Evolutionary conservation across 2,329 filamentous ascomycete genomes (phyloP), one percentile per base, ranked within the genome.

Genomic region (Aaosphaeria pasadenensis): DNA sequence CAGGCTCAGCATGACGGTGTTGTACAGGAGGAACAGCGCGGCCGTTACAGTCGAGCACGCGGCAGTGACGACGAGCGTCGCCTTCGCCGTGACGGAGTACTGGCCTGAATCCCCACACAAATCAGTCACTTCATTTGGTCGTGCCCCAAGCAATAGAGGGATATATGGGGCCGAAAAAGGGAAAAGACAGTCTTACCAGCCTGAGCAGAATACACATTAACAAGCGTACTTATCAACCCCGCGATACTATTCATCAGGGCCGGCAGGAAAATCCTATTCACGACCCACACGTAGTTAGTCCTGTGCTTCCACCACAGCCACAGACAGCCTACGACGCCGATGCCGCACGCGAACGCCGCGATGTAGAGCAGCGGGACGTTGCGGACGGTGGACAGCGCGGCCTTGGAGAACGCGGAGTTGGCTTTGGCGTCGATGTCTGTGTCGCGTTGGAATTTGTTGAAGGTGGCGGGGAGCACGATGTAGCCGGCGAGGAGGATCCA

Each of bases 401-500:
- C 17, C 17, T 24, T 24, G 17, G 17, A 24, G 17, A 24, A 24
- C 17, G 17, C 17, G 17, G 17, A 24, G 17, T 24, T 24, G 17
- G 17, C 17, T 24, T 24, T 24, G 2, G 17, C 17, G 17, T 67
- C 57, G 9, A 65, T 44, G 29, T 53, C 53, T 6, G 60, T 45
- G 28, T 66, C 56, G 11, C 62, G 59, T 47, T 72, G 66, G 40
- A 76, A 62, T 31, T 67, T 73, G 35, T 74, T 78, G 56, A 80
- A 82, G 1, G 76, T 79, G 5, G 74, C 77, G 0, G 78, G 77
- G 33, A 79, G 72, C 39, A 81, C 69, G 11, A 81, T 67, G 64
- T 80, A 82, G 30, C 78, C 78, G 0, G 74, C 74, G 1, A 82
- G 71, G 3, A 82, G 69, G 41, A 79, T 67, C 76, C 74, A 82